These are phyloP conservation scores for Calonectria pseudoreteaudii DNA, from an alignment of 2,329 filamentous ascomycete genomes.

Conservation along the genomic window DNA sequence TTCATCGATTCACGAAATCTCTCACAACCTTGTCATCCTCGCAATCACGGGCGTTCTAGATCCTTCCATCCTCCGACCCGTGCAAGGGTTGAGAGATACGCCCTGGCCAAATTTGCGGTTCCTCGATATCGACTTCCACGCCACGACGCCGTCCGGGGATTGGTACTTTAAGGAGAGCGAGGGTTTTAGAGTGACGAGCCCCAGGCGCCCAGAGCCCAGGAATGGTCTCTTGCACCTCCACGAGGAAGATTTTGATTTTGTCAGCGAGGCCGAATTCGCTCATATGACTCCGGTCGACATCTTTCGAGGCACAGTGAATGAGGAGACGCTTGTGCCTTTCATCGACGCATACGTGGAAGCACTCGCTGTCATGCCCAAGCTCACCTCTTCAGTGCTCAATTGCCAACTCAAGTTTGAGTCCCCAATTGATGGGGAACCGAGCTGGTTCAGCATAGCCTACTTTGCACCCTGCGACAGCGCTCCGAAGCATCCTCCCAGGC, in stretches of 20 bases:
- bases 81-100: not conserved
- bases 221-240: not conserved
- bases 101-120: constrained; percentile 7
- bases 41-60: constrained; percentile 16
- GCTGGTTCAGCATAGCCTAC: constrained; percentile 7
- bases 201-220: not conserved
- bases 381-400: not conserved
- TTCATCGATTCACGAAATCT: constrained; percentile 9
- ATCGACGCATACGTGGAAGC: constrained; percentile 10
- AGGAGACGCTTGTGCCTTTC: constrained; percentile 1
- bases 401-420: constrained; percentile 2
- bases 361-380: constrained; percentile 16
- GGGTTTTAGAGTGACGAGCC: not conserved
- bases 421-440: not conserved
- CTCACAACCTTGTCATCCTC: constrained; percentile 9
- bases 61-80: not conserved
- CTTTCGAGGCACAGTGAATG: not conserved
- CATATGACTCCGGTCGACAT: not conserved
- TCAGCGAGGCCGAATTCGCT: not conserved
- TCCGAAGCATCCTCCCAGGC: not conserved
- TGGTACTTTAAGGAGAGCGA: constrained; percentile 13
- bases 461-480: constrained; percentile 9
- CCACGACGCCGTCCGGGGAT: not conserved
- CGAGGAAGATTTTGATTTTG: constrained; percentile 9
- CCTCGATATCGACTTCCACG: constrained; percentile 10